These are phyloP conservation scores for Oenanthe sinensis DNA, from an alignment of 129 eudicot species.

Conservation along the genomic window DNA sequence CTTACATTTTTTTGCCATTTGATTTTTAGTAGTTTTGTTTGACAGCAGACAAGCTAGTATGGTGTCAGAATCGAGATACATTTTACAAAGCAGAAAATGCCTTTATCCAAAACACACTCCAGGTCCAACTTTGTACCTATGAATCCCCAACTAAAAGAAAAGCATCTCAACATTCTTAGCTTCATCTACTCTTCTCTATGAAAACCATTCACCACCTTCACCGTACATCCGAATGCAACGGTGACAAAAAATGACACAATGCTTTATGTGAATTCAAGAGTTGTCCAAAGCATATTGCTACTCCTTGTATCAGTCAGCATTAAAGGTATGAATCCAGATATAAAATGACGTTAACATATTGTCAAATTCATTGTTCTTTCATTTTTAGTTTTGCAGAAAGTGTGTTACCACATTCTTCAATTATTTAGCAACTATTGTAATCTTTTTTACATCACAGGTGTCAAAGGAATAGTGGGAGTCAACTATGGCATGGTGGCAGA, in stretches of 20 bases:
- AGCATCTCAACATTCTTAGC: conserved; percentile 47
- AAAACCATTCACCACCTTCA: conserved; percentile 8
- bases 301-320: neutral
- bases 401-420: conserved; percentile 13
- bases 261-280: neutral
- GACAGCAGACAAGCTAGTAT: neutral
- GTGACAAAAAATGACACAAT: conserved; percentile 18
- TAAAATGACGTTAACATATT: neutral
- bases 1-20: neutral
- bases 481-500: conserved; percentile 81
- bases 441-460: conserved; percentile 16
- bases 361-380: neutral
- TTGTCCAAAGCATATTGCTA: neutral
- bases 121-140: conserved; percentile 13
- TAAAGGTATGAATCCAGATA: neutral
- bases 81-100: neutral
- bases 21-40: neutral
- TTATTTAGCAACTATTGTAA: neutral
- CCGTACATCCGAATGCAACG: conserved; percentile 5
- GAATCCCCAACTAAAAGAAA: conserved; percentile 33
- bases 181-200: conserved; percentile 10
- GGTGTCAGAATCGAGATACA: neutral
- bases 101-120: conserved; percentile 20
- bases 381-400: neutral
- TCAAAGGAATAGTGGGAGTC: conserved; percentile 50